Percentiles rank a stretch among this genome's conserved stretches.
These are phyloP conservation scores for Clavaria fumosa DNA, from an alignment of 768 basidiomycete species.

Conservation along the genomic window DNA sequence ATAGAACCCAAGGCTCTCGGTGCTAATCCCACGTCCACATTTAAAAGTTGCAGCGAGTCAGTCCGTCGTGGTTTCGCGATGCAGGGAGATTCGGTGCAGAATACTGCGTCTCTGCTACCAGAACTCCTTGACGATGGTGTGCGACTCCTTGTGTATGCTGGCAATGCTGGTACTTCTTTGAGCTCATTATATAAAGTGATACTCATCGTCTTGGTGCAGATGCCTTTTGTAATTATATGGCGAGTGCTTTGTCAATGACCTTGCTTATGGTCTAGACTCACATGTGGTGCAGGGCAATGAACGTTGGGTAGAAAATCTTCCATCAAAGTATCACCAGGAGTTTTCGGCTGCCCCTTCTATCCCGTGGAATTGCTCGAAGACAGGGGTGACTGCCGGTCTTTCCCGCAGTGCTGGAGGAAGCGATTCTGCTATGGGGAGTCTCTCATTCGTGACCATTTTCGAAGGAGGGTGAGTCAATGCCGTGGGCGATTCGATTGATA, in stretches of 20 bases:
- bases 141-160: slow-evolving; percentile 78
- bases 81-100: slow-evolving; percentile 80
- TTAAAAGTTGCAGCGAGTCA: slow-evolving; percentile 61
- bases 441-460: slow-evolving; percentile 64
- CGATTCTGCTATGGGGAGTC: slow-evolving; percentile 58
- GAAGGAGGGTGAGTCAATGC: slow-evolving; percentile 55
- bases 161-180: slow-evolving; percentile 43
- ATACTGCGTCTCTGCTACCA: slow-evolving; percentile 64
- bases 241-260: slow-evolving; percentile 15
- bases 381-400: slow-evolving; percentile 46
- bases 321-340: slow-evolving; percentile 44
- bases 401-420: slow-evolving; percentile 56
- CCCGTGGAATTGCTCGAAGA: slow-evolving; percentile 39
- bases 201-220: slow-evolving; percentile 25
- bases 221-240: slow-evolving; percentile 80
- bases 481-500: slow-evolving; percentile 2
- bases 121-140: slow-evolving; percentile 74
- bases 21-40: slow-evolving; percentile 40
- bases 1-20: slow-evolving; percentile 72
- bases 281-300: slow-evolving; percentile 44
- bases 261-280: slow-evolving; percentile 3
- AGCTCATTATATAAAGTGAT: slow-evolving; percentile 2
- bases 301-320: slow-evolving; percentile 53
- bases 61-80: slow-evolving; percentile 69
- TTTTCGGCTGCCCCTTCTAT: slow-evolving; percentile 33